Evolutionary conservation across 495 filamentous ascomycete species (phyloP).

Genomic region (Ascobolus immersus): DNA sequence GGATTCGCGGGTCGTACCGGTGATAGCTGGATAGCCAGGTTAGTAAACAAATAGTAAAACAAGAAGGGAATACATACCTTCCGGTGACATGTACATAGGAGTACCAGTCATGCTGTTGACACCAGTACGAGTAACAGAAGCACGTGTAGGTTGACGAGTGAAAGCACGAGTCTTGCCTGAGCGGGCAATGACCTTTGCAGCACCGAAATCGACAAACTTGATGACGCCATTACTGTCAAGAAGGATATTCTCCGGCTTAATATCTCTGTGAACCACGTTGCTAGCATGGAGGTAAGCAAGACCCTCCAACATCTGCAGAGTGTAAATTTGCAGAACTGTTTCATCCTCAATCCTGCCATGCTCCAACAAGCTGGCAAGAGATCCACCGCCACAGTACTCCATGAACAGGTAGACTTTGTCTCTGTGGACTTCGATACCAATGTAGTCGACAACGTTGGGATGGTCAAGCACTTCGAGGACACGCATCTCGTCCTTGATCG

Average conservation of each 20-base stretch:
- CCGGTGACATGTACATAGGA: constrained; percentile 99
- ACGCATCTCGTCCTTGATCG: constrained; percentile 91
- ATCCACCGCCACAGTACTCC: constrained; percentile 94
- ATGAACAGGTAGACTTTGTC: constrained; percentile 99
- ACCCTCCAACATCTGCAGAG: constrained; percentile 83
- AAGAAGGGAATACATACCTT: constrained; percentile 18
- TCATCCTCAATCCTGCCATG: constrained; percentile 95
- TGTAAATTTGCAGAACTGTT: constrained; percentile 93
- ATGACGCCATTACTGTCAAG: constrained; percentile 95
- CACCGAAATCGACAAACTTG: constrained; percentile 97
- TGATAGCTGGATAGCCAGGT: constrained; percentile 38
- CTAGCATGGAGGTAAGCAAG: constrained; percentile 82
- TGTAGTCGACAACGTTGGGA: constrained; percentile 92
- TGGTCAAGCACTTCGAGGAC: constrained; percentile 87
- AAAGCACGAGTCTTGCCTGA: constrained; percentile 68
- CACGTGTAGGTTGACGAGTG: too few relatives aligned
- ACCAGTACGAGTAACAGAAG: constrained; percentile 31
- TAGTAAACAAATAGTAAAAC: not conserved
- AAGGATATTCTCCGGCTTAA: constrained; percentile 94
- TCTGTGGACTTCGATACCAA: constrained; percentile 89
- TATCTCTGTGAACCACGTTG: constrained; percentile 80
- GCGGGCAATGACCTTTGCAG: constrained; percentile 87
- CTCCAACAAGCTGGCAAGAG: constrained; percentile 69
- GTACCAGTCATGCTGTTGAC: constrained; percentile 87
- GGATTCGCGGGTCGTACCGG: constrained; percentile 48